phyloP scores from a whole-genome alignment of 805 yeast species.

The Teunomyces gatunensis region DNA sequence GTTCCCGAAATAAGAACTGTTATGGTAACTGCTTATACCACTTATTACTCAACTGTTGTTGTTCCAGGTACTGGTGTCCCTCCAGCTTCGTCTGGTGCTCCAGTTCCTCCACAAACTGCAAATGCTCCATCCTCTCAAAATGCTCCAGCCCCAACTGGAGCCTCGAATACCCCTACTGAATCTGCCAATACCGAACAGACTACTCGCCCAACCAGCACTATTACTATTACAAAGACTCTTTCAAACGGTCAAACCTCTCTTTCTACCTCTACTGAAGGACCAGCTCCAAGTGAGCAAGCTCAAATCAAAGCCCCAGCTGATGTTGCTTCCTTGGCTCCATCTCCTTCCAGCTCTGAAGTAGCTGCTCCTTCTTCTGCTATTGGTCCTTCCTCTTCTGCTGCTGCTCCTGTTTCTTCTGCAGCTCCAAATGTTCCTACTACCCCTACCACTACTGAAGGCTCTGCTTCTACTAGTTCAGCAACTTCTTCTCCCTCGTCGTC shows the following conservation, averaged over 20 bases:
- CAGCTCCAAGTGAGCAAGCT: background rate
- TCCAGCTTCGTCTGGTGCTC: constrained; percentile 7
- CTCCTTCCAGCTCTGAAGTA: background rate
- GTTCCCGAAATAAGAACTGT: constrained; percentile 28
- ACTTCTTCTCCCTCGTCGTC: constrained; percentile 9
- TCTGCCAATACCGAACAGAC: constrained; percentile 6
- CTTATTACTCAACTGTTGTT: constrained; percentile 15
- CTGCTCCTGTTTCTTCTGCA: constrained; percentile 11
- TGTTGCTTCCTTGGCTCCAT: background rate
- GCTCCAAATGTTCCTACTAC: constrained; percentile 12
- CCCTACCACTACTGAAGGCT: constrained; percentile 6
- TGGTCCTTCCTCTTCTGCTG: constrained; percentile 11
- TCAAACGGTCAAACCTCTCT: background rate
- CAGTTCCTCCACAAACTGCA: constrained; percentile 11
- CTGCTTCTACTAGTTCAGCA: constrained; percentile 5
- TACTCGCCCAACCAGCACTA: background rate
- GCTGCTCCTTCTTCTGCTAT: constrained; percentile 4
- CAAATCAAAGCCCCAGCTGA: background rate
- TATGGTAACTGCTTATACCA: constrained; percentile 21
- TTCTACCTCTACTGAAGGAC: background rate
- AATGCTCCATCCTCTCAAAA: background rate
- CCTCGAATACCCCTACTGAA: constrained; percentile 6
- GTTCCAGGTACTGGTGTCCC: constrained; percentile 13
- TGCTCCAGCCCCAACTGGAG: background rate
- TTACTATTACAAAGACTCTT: background rate